Evolutionary conservation across 192 early-diverging fungal species (phyloP), one percentile per base, ranked within the genome.

Genomic region (Backusella luteola): DNA sequence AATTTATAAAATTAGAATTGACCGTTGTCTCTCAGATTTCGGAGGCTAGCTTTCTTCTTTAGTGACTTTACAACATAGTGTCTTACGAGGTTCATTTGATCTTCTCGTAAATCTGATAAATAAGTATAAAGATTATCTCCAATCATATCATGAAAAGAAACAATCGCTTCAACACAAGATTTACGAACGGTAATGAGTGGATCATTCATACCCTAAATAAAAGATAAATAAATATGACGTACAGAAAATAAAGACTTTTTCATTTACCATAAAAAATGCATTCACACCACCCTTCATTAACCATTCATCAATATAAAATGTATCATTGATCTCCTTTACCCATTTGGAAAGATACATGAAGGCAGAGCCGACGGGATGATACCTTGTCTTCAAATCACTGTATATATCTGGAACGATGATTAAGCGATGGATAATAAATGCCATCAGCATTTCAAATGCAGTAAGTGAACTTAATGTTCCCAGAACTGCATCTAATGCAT

Each of bases 111-210:
- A 59, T 80, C 82, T 32, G 73, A 39, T 32, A 84, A 66, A 19
- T 73, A 78, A 5, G 39, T 46, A 71, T 71, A 80, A 6, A 84
- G 36, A 52, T 70, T 73, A 66, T 75, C 82, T 26, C 79, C 79
- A n/a, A 80, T 29, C 11, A 80, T 36, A 67, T 84, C 76, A 49
- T 84, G 76, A 41, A 84, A 84, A 29, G 49, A 76, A 15, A 84
- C 78, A 21, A 84, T 78, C 14, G 82, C 76, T 59, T 80, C 76
- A 14, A 84, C 82, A 34, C 82, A 80, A 3, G 78, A 67, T 67
- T 84, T 84, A 17, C 82, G 76, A 46, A 80, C 49, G 23, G 74
- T 73, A 21, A 84, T 71, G 36, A 69, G 32, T 29, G 72, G 38
- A 29, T 79, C 66, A 56, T 84, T 84, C 23, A 80, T 70, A 49